Conservation (phyloP, 768 basidiomycete species). For the Podaxis pistillaris region DNA sequence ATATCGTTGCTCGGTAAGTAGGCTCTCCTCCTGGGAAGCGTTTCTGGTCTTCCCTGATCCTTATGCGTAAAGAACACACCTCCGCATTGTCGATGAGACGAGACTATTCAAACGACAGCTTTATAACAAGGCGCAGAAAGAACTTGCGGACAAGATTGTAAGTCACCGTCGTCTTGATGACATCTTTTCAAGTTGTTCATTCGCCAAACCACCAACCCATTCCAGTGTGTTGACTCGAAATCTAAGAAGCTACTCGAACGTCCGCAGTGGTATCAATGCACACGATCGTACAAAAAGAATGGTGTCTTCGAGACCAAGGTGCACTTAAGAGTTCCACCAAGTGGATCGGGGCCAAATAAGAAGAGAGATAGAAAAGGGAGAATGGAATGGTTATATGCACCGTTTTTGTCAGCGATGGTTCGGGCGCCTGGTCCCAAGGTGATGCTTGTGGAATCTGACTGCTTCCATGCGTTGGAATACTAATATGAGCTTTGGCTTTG, state of each 20-base stretch:
- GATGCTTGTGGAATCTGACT: neutral
- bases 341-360: slow-evolving; percentile 10
- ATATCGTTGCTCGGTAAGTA: slow-evolving; percentile 33
- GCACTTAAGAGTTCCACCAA: slow-evolving; percentile 20
- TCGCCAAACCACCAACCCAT: neutral
- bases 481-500: neutral
- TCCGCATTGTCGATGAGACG: slow-evolving; percentile 32
- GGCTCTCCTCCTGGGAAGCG: neutral
- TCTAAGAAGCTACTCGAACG: neutral
- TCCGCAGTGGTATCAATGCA: slow-evolving; percentile 23
- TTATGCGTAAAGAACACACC: slow-evolving; percentile 26
- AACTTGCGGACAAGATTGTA: slow-evolving; percentile 23
- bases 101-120: slow-evolving; percentile 25
- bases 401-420: slow-evolving; percentile 25
- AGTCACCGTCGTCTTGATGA: neutral
- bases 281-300: slow-evolving; percentile 21
- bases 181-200: neutral
- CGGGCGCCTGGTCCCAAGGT: slow-evolving; percentile 29
- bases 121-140: slow-evolving; percentile 26
- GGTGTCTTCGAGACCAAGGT: slow-evolving; percentile 32
- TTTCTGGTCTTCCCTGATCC: neutral
- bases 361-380: slow-evolving; percentile 8
- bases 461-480: neutral
- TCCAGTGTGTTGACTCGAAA: neutral
- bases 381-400: slow-evolving; percentile 31